Conservation (phyloP, 352 stramenopile genomes). For the Phytophthora agathidicida region DNA sequence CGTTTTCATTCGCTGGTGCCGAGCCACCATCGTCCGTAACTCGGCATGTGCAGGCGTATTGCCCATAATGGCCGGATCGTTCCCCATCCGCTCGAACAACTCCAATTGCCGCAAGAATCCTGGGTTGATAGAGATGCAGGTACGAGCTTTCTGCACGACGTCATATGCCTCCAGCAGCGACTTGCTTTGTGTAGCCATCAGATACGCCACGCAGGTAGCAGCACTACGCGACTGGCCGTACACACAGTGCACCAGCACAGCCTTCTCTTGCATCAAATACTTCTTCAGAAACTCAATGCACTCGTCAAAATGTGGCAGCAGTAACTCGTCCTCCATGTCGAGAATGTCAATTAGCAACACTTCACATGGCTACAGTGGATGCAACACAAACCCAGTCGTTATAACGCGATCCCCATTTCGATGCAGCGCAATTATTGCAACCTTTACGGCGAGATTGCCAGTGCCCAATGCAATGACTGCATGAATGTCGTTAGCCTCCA, state of each 20-base stretch:
- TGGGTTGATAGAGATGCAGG: constrained; percentile 82
- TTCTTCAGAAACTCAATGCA: constrained; percentile 54
- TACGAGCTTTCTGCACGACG: constrained; percentile 57
- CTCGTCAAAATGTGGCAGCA: constrained; percentile 64
- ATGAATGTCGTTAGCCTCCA: constrained; percentile 47
- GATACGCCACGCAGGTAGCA: constrained; percentile 72
- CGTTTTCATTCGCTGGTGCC: constrained; percentile 38
- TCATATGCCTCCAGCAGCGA: constrained; percentile 59
- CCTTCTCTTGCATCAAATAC: constrained; percentile 8
- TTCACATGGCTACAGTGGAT: constrained; percentile 30
- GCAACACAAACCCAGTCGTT: no score
- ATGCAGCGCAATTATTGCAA: constrained; percentile 18
- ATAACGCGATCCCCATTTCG: not conserved
- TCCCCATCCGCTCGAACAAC: constrained; percentile 70
- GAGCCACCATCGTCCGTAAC: constrained; percentile 54
- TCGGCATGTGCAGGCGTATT: constrained; percentile 67
- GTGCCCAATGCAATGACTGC: constrained; percentile 69
- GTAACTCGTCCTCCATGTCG: constrained; percentile 77
- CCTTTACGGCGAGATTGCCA: constrained; percentile 51
- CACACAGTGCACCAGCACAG: constrained; percentile 76
- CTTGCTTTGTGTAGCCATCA: constrained; percentile 59
- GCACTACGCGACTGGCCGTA: constrained; percentile 84
- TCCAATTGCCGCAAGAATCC: constrained; percentile 77
- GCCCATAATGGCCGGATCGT: constrained; percentile 42
- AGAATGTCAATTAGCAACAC: constrained; percentile 68